A percentile compares a stretch with the other conserved stretches of the same genome.
phyloP scores from a whole-genome alignment of 2,329 filamentous ascomycete genomes.

The Fusarium pseudonygamai region DNA sequence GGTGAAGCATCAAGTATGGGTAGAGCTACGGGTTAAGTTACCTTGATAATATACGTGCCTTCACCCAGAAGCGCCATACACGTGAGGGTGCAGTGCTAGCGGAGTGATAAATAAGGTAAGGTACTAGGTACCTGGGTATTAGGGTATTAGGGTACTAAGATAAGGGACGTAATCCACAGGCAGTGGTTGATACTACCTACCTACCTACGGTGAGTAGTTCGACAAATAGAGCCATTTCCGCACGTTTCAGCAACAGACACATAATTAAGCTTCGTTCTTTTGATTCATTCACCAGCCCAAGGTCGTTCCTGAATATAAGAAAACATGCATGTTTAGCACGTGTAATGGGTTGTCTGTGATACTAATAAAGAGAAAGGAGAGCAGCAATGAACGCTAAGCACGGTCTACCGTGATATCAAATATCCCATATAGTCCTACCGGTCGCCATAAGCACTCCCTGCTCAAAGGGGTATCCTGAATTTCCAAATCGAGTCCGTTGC shows the following conservation, averaged over 20 bases:
- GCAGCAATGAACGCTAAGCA: slow-evolving; percentile 29
- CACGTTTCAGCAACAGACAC: neutral
- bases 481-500: slow-evolving; percentile 10
- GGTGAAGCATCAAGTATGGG: neutral
- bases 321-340: slow-evolving; percentile 5
- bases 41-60: neutral
- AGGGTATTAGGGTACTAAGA: neutral
- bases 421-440: slow-evolving; percentile 15
- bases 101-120: neutral
- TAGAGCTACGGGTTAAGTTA: neutral
- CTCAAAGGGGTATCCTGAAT: slow-evolving; percentile 34
- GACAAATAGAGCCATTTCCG: neutral
- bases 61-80: neutral
- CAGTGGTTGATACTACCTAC: neutral
- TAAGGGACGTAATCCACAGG: neutral
- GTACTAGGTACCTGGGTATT: neutral
- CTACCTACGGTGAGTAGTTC: neutral
- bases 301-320: slow-evolving; percentile 5
- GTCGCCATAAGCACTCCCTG: slow-evolving; percentile 26
- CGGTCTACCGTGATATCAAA: slow-evolving; percentile 23
- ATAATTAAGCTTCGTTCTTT: neutral
- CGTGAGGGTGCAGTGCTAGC: neutral
- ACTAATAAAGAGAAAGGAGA: slow-evolving; percentile 3
- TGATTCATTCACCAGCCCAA: neutral
- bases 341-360: neutral